These are phyloP conservation scores for Candida anutae DNA, from an alignment of 1,139 yeast genomes.

Conservation along the genomic window DNA sequence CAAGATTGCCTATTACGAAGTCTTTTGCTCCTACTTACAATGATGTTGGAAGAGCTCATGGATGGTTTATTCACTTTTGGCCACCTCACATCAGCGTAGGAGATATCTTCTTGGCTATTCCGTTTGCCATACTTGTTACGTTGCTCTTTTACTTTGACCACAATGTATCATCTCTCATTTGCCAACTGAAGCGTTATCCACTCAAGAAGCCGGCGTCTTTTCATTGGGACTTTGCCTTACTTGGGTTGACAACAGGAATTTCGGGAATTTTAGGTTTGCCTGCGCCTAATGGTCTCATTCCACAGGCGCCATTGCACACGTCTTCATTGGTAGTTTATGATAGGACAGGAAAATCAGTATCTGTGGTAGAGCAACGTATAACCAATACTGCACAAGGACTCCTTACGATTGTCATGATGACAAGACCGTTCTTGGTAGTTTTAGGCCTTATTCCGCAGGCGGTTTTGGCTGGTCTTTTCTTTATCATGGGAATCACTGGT, in stretches of 20 bases:
- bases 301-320: conserved; percentile 95
- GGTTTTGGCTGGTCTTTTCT: conserved; percentile 83
- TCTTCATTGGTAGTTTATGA: conserved; percentile 62
- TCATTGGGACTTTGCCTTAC: conserved; percentile 84
- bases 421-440: conserved; percentile 75
- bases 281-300: conserved; percentile 92
- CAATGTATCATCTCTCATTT: conserved; percentile 86
- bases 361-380: conserved; percentile 83
- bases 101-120: conserved; percentile 80
- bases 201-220: conserved; percentile 80
- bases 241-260: conserved; percentile 81
- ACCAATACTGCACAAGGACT: conserved; percentile 82
- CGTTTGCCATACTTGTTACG: conserved; percentile 83
- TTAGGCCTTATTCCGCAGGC: conserved; percentile 90
- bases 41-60: conserved; percentile 33
- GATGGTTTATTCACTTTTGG: conserved; percentile 83
- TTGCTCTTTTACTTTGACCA: conserved; percentile 89
- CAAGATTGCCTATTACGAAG: conserved; percentile 59
- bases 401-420: conserved; percentile 79
- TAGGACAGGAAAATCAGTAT: conserved; percentile 34
- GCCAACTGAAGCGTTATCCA: conserved; percentile 78
- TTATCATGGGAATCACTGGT: conserved; percentile 87
- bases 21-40: conserved; percentile 67
- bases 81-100: conserved; percentile 51
- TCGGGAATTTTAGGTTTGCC: conserved; percentile 88